Percentiles rank a stretch among this genome's conserved stretches.
These are phyloP conservation scores for Picochlorum sp. DNA, from an alignment of 139 green algal genomes.

Conservation along the genomic window DNA sequence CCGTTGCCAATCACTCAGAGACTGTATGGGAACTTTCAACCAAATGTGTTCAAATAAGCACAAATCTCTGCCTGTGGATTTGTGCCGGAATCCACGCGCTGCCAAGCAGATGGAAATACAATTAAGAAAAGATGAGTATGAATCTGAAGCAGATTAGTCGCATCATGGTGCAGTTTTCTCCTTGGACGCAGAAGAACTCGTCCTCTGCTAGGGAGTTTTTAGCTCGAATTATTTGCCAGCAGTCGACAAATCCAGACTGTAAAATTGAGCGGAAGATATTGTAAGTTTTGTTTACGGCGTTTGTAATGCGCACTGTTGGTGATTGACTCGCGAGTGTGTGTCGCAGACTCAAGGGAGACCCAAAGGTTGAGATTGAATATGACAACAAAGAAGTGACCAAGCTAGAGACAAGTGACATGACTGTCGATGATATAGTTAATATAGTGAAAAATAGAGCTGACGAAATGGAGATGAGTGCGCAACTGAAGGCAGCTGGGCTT, in stretches of 20 bases:
- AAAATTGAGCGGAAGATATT: conserved; percentile 16
- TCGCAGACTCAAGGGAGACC: conserved; percentile 22
- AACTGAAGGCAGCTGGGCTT: conserved; percentile 20
- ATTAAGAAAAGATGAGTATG: conserved; percentile 14
- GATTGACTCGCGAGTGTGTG: not conserved
- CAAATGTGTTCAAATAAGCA: too few relatives aligned
- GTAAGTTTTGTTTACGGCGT: not conserved
- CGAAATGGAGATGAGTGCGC: conserved; percentile 28
- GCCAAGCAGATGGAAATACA: not conserved
- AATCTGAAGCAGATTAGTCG: conserved; percentile 27
- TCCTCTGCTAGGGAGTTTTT: conserved; percentile 31
- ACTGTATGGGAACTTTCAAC: too few relatives aligned
- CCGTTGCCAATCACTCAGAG: too few relatives aligned
- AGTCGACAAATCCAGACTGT: conserved; percentile 23
- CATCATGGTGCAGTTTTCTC: conserved; percentile 31
- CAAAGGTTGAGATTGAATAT: conserved; percentile 25
- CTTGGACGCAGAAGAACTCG: conserved; percentile 12
- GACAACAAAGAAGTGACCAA: conserved; percentile 26
- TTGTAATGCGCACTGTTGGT: not conserved
- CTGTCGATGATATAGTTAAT: conserved; percentile 21
- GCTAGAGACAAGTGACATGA: conserved; percentile 22
- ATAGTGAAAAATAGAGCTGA: conserved; percentile 22
- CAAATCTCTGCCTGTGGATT: too few relatives aligned
- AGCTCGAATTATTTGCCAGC: conserved; percentile 4
- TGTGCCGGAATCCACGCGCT: not conserved